A percentile compares a stretch with the other conserved stretches of the same genome.
Conservation (phyloP, 1,284 basidiomycete species). For the Moniliophthora roreri region DNA sequence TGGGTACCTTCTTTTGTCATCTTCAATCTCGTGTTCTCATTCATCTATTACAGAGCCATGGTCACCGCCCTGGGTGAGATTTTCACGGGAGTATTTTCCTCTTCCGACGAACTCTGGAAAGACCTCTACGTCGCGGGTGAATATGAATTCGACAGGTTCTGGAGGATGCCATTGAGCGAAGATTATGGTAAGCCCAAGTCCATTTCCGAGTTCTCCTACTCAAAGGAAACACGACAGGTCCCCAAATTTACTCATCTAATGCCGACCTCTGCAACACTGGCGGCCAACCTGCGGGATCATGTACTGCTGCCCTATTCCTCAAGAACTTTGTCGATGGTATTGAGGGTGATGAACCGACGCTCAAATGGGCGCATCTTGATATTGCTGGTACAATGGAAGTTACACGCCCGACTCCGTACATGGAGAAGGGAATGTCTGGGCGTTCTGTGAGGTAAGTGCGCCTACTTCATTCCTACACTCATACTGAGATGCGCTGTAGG, state of each 20-base stretch:
- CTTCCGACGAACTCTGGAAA: constrained; percentile 74
- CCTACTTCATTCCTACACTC: background rate
- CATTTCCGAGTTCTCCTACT: background rate
- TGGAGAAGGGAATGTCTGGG: constrained; percentile 79
- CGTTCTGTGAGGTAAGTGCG: constrained; percentile 60
- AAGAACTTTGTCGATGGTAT: constrained; percentile 81
- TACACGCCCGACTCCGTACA: constrained; percentile 58
- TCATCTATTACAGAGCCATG: constrained; percentile 54
- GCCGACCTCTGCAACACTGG: constrained; percentile 84
- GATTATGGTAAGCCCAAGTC: constrained; percentile 46
- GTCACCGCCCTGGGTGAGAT: constrained; percentile 69
- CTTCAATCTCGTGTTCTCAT: constrained; percentile 14
- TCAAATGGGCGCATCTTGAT: constrained; percentile 54
- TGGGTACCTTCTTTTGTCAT: constrained; percentile 37
- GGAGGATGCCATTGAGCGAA: constrained; percentile 84
- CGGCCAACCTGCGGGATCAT: constrained; percentile 72
- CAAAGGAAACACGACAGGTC: constrained; percentile 24
- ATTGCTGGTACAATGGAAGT: constrained; percentile 85
- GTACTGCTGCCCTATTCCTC: constrained; percentile 87
- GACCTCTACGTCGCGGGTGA: constrained; percentile 71
- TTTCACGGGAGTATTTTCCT: constrained; percentile 82
- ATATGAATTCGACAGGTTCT: constrained; percentile 78
- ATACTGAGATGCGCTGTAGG: constrained; percentile 13
- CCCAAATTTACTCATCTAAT: constrained; percentile 77
- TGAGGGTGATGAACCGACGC: constrained; percentile 49